Base-by-base conservation (phyloP, 73 alveolate genomes). In the Uronychia setigera region DNA sequence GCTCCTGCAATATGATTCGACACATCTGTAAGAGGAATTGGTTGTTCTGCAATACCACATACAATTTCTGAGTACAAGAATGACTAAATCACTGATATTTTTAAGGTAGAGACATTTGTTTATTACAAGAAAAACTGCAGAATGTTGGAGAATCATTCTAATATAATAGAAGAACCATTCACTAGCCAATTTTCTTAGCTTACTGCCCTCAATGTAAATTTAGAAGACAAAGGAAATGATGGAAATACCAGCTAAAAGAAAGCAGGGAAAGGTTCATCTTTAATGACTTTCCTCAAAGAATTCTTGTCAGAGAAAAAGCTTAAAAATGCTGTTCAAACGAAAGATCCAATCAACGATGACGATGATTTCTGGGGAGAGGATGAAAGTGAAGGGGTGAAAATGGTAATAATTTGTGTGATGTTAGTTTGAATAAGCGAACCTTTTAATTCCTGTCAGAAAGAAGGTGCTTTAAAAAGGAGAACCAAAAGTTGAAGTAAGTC, bases 31-130 rank as follows among this genome's bases (percentile, higher is more conserved):
- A 80, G 80, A 28, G 19, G 74, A 32, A 74, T 75, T 74, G 96
- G 96, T 27, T 90, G 96, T 82, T 81, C 57, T 32, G 84, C 92
- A 0, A 74, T 26, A 30, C 29, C 14, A 1, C 96, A 91, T 81
- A 32, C 67, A 46, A 46, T 46, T 46, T 46, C 67, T 19, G n/a
- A 46, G 67, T 5, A 11, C n/a, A 46, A 46, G 67, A 19, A 46
- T 5, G 19, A 46, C 5, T 5, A 46, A 11, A 46, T 46, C 9
- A 27, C 29, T 27, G 1, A 76, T 27, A 31, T 26, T 26, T 28
- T 28, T 5, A 26, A 5, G 81, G 32, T 76, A 32, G 1, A 5
- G 19, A 19, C 5, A 19, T 11, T 11, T 11, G 19, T 46, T 46
- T 19, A 46, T 46, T 46, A 11, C n/a, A 11, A 46, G 67, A 46